Percentiles rank a stretch among this genome's conserved stretches.
Conservation (phyloP, 2,329 filamentous ascomycete genomes). For the Fusarium transvaalense region DNA sequence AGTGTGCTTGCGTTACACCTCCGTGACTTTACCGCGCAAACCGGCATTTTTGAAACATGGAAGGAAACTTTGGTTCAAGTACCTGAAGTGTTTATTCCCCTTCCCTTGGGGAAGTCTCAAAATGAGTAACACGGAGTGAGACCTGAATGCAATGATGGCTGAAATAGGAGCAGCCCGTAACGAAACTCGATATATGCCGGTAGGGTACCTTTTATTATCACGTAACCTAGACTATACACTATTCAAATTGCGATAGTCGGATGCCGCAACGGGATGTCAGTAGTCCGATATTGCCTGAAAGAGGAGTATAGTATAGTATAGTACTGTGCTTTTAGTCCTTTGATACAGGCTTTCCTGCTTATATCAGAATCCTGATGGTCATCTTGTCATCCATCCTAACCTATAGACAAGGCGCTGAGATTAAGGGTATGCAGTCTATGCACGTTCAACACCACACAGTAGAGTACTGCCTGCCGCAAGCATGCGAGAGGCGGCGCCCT, state of each 20-base stretch:
- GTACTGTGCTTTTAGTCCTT: not conserved
- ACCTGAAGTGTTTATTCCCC: not conserved
- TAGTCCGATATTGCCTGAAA: not conserved
- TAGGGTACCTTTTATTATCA: conserved; percentile 11
- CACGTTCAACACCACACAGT: not conserved
- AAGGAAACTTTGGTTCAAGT: conserved; percentile 8
- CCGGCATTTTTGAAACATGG: conserved; percentile 7
- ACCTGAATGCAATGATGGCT: conserved; percentile 4
- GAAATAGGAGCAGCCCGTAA: conserved; percentile 4
- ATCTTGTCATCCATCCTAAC: not conserved
- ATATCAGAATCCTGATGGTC: not conserved
- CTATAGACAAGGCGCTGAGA: not conserved
- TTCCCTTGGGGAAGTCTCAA: not conserved
- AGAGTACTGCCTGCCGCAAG: not conserved
- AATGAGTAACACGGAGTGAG: conserved; percentile 6
- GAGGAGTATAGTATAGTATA: not conserved
- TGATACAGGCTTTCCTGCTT: not conserved
- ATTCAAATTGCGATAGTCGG: conserved; percentile 4
- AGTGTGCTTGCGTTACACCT: conserved; percentile 30
- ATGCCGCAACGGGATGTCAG: conserved; percentile 4
- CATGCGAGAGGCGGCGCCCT: conserved; percentile 10
- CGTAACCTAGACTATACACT: conserved; percentile 3
- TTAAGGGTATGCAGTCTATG: conserved; percentile 1
- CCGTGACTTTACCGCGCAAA: conserved; percentile 2
- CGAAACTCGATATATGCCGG: not conserved